These are phyloP conservation scores for Aureobasidium sp. DNA, from an alignment of 2,329 filamentous ascomycete species.

Conservation along the genomic window DNA sequence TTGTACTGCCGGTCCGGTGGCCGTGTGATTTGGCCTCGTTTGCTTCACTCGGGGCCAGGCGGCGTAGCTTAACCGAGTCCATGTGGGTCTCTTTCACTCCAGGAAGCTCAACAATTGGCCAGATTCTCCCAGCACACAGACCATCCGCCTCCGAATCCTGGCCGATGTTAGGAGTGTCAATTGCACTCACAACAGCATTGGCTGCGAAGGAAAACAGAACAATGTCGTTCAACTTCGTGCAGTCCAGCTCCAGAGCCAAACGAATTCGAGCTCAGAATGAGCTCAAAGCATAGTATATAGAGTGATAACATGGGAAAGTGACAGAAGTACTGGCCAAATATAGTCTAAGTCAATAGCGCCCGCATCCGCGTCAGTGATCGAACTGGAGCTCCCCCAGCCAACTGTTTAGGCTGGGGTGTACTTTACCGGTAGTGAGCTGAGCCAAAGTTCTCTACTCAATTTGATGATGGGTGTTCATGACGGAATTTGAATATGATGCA, in stretches of 20 bases:
- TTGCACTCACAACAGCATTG: not conserved
- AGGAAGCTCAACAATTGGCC: constrained; percentile 12
- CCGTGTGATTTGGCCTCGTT: constrained; percentile 16
- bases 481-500: not conserved
- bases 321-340: not conserved
- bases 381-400: constrained; percentile 14
- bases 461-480: not conserved
- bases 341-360: constrained; percentile 9
- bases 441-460: not conserved
- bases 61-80: constrained; percentile 13
- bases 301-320: not conserved
- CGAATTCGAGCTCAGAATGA: not conserved
- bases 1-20: constrained; percentile 15
- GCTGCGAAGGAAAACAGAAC: constrained; percentile 3
- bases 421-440: not conserved
- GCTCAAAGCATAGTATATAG: not conserved
- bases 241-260: not conserved
- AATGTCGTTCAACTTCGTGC: constrained; percentile 8
- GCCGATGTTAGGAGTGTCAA: constrained; percentile 13
- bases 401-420: constrained; percentile 10
- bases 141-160: constrained; percentile 13
- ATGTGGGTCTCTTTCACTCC: constrained; percentile 5
- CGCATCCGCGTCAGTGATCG: constrained; percentile 14
- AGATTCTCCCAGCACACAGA: not conserved
- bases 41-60: constrained; percentile 10